phyloP scores from a whole-genome alignment of 1,139 yeast genomes.

The Zygoascus meyerae region DNA sequence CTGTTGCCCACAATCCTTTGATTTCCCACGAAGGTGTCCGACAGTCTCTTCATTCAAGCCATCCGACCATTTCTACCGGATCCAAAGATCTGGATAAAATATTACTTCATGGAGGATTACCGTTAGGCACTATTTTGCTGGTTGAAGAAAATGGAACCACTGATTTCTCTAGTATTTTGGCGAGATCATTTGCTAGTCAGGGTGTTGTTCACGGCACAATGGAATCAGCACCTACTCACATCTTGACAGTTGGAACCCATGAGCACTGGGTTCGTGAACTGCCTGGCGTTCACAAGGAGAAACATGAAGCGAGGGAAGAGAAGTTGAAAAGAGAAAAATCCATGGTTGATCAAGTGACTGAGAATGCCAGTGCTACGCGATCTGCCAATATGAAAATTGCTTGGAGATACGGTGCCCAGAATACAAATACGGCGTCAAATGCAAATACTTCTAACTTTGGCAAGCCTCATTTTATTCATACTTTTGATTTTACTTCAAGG shows the following conservation, averaged over 20 bases:
- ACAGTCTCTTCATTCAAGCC: conserved; percentile 74
- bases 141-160: conserved; percentile 86
- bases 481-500: conserved; percentile 59
- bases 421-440: conserved; percentile 7
- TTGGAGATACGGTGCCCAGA: conserved; percentile 43
- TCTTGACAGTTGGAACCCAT: conserved; percentile 60
- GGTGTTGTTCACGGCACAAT: conserved; percentile 66
- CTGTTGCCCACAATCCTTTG: conserved; percentile 1
- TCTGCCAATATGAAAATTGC: conserved; percentile 45
- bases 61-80: conserved; percentile 74
- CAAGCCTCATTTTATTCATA: conserved; percentile 20
- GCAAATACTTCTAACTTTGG: conserved; percentile 4
- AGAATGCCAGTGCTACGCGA: conserved; percentile 42
- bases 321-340: conserved; percentile 55
- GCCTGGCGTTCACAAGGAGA: conserved; percentile 76
- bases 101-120: conserved; percentile 78
- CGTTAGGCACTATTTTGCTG: conserved; percentile 64
- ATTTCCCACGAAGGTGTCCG: conserved; percentile 42
- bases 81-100: conserved; percentile 67
- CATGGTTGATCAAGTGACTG: conserved; percentile 46
- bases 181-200: conserved; percentile 70
- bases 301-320: conserved; percentile 60
- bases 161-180: conserved; percentile 72
- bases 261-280: conserved; percentile 62
- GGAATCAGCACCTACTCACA: conserved; percentile 29